Base-by-base conservation (phyloP, 2,329 filamentous ascomycete species). In the Cladobotryum mycophilum region DNA sequence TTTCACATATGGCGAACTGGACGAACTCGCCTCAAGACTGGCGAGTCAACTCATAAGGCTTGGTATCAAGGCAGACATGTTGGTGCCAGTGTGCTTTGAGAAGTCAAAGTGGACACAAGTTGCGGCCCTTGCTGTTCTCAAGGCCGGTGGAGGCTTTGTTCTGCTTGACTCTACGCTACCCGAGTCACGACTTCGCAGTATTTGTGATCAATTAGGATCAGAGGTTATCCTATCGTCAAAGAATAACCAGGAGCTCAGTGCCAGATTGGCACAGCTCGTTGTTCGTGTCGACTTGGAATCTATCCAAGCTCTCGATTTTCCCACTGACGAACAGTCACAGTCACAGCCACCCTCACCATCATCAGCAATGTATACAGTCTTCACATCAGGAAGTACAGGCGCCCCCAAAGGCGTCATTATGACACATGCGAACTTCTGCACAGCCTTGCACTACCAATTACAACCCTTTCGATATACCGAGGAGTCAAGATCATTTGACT, bases 1-100 rank as follows among this genome's bases (percentile, higher is more conserved):
- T 3, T 47, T 60, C 3, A 60, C 58, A 1, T 60, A 60, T 40
- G 13, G 37, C 0, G 56, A 58, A 38, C 56, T 60, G 12, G 58
- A 59, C 14, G 2, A 33, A 0, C 46, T 54, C 4, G 58, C 58
- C 0, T 47, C 45, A 2, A 53, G 43, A 18, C 57, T 60, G 0
- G 58, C 58, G 2, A 4, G 42, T 17, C 15, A 53, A n/a, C 3
- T 9, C 58, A 3, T 45, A 56, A 4, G 8, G 8, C 13, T 22
- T n/a, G 47, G 47, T 15, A 17, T 48, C 35, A 30, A 25, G 4
- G 11, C 34, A 14, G 34, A 14, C 0, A 49, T 52, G 22, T 15
- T 50, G 38, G 37, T 57, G 52, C 40, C 18, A 25, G 22, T 25
- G 22, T 25, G 22, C 22, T 25, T 25, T 7, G 22, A 25, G 22